Evolutionary conservation across 805 yeast species (phyloP).

Genomic region (Blastobotrys terrestris): DNA sequence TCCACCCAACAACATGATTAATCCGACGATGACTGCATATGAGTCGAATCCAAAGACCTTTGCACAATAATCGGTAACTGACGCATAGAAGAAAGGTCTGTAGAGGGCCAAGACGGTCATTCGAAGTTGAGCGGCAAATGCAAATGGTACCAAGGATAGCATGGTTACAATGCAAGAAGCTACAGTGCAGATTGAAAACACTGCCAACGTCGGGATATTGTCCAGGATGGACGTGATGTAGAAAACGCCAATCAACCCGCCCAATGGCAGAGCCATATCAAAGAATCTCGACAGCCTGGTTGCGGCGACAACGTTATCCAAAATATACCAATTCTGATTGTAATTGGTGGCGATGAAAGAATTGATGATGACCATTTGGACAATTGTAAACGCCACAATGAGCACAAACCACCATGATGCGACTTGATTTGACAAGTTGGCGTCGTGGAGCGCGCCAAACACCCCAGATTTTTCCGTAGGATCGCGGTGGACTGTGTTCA

Average conservation of each 20-base stretch:
- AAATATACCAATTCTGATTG: slow-evolving; percentile 71
- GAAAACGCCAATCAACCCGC: slow-evolving; percentile 83
- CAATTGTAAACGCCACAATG: slow-evolving; percentile 71
- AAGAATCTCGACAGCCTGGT: slow-evolving; percentile 61
- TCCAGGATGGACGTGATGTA: slow-evolving; percentile 78
- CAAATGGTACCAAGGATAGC: slow-evolving; percentile 53
- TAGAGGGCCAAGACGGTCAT: slow-evolving; percentile 68
- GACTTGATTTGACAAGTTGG: slow-evolving; percentile 40
- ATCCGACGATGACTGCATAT: slow-evolving; percentile 87
- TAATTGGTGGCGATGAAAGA: slow-evolving; percentile 87
- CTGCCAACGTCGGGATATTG: slow-evolving; percentile 55
- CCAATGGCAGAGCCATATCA: slow-evolving; percentile 81
- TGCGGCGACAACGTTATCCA: slow-evolving; percentile 49
- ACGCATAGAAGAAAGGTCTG: slow-evolving; percentile 89
- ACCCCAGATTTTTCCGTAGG: slow-evolving; percentile 39
- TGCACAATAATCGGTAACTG: slow-evolving; percentile 85
- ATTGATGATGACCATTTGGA: slow-evolving; percentile 88
- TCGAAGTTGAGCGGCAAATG: slow-evolving; percentile 55
- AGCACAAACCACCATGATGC: slow-evolving; percentile 67
- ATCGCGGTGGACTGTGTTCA: slow-evolving; percentile 12
- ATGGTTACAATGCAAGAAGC: slow-evolving; percentile 63
- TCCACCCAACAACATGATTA: slow-evolving; percentile 78
- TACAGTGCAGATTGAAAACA: slow-evolving; percentile 45
- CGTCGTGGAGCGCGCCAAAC: slow-evolving; percentile 74
- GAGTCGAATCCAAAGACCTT: slow-evolving; percentile 90